phyloP scores from a whole-genome alignment of 2,329 filamentous ascomycete species.

The Fusarium sp. region DNA sequence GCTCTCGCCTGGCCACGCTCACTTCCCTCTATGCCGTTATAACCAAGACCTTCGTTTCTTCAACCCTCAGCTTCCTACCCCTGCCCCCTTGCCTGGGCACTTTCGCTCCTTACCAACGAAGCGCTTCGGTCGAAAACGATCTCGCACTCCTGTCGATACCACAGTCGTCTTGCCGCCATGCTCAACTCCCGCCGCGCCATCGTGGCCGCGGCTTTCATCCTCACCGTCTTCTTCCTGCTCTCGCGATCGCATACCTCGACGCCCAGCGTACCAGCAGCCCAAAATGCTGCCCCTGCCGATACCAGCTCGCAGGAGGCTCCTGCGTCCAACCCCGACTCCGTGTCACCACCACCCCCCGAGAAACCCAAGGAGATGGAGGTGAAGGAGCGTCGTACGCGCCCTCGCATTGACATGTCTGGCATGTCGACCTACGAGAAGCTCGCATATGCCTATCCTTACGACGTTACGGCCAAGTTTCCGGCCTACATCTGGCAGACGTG shows the following conservation, averaged over 20 bases:
- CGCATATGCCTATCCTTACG: constrained; percentile 94
- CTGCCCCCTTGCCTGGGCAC: constrained; percentile 36
- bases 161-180: constrained; percentile 66
- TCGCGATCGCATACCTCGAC: constrained; percentile 69
- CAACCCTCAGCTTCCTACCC: constrained; percentile 29
- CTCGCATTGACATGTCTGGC: constrained; percentile 78
- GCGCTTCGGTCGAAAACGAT: constrained; percentile 26
- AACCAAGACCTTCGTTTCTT: constrained; percentile 37
- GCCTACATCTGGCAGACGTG: constrained; percentile 99
- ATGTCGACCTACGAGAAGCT: constrained; percentile 86
- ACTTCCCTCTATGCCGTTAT: constrained; percentile 42
- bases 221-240: constrained; percentile 80
- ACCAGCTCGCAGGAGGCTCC: constrained; percentile 39
- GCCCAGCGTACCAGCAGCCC: constrained; percentile 36
- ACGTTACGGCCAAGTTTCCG: constrained; percentile 89
- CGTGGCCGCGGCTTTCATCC: constrained; percentile 77
- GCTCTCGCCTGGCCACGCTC: constrained; percentile 33
- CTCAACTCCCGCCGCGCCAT: constrained; percentile 84
- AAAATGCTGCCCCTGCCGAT: constrained; percentile 33
- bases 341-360: constrained; percentile 32
- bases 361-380: constrained; percentile 39
- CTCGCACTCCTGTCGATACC: constrained; percentile 30
- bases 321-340: constrained; percentile 40
- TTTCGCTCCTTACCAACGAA: constrained; percentile 42
- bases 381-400: constrained; percentile 46